Evolutionary conservation across 1,139 yeast genomes (phyloP).

Genomic region (Debaryomyces sp.): DNA sequence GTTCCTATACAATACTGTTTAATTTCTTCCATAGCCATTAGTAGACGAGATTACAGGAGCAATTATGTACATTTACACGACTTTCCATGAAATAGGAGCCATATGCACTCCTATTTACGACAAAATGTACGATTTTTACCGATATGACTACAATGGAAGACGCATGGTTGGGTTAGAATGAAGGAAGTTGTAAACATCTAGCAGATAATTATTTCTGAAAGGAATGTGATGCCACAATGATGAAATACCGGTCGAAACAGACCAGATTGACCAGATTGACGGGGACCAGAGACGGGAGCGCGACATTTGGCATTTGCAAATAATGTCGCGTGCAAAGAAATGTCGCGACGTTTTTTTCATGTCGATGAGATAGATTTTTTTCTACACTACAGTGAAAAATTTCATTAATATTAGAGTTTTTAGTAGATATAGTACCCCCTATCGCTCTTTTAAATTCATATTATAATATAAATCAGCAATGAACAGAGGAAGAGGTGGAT

Average conservation of each 20-base stretch:
- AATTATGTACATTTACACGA: slow-evolving; percentile 1
- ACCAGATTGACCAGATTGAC: not conserved
- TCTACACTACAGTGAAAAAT: slow-evolving; percentile 17
- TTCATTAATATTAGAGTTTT: slow-evolving; percentile 9
- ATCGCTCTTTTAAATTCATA: slow-evolving; percentile 4
- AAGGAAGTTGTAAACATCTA: too few species aligned
- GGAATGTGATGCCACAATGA: not conserved
- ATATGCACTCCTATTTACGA: not conserved
- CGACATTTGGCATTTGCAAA: slow-evolving; percentile 5
- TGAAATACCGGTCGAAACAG: not conserved
- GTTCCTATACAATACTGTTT: not conserved
- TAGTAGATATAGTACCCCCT: slow-evolving; percentile 5
- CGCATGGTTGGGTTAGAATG: too few species aligned
- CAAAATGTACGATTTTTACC: not conserved
- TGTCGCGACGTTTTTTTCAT: slow-evolving; percentile 10
- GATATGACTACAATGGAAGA: not conserved
- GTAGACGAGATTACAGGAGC: slow-evolving; percentile 3
- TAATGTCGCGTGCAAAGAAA: not conserved
- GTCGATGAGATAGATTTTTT: slow-evolving; percentile 19
- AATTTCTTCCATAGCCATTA: not conserved
- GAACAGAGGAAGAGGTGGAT: slow-evolving; percentile 75
- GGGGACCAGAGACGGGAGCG: not conserved
- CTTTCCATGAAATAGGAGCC: not conserved
- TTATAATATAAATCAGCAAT: slow-evolving; percentile 22
- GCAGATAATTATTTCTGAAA: not conserved